These are phyloP conservation scores for Fusarium palustre DNA, from an alignment of 2,329 filamentous ascomycete species.

Conservation along the genomic window DNA sequence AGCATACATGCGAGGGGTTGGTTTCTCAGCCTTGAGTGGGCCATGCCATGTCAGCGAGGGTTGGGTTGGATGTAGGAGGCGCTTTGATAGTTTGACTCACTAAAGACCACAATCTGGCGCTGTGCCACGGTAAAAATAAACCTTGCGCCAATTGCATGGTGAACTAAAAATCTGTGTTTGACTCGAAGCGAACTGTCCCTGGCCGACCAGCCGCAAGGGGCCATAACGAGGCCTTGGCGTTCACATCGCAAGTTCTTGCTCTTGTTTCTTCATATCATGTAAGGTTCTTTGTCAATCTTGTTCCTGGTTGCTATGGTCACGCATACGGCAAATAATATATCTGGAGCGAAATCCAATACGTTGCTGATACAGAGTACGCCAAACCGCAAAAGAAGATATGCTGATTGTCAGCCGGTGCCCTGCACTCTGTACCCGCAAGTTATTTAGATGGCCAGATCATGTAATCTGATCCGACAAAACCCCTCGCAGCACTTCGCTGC, in stretches of 20 bases:
- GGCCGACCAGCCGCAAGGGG: constrained; percentile 41
- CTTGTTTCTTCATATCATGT: constrained; percentile 4
- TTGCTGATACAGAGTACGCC: not conserved
- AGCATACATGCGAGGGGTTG: constrained; percentile 47
- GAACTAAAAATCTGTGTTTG: constrained; percentile 36
- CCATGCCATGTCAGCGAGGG: constrained; percentile 33
- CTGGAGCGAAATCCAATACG: not conserved
- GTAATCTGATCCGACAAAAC: constrained; percentile 30
- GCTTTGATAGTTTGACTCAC: constrained; percentile 42
- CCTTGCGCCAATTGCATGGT: constrained; percentile 34
- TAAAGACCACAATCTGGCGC: constrained; percentile 35
- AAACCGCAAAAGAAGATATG: not conserved
- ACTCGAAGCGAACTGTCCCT: constrained; percentile 45
- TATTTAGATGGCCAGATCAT: constrained; percentile 40
- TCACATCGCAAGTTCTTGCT: constrained; percentile 16
- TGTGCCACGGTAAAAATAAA: constrained; percentile 47
- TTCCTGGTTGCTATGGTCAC: constrained; percentile 26
- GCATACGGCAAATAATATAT: not conserved
- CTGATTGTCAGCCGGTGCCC: not conserved
- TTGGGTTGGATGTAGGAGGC: constrained; percentile 21
- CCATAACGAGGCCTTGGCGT: constrained; percentile 28
- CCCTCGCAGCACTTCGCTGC: constrained; percentile 33
- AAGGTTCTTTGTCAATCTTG: constrained; percentile 1
- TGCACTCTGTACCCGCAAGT: constrained; percentile 27
- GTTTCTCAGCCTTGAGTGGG: constrained; percentile 35